Evolutionary conservation across 306 rosid genomes (phyloP), one percentile per base, ranked within the genome.

Genomic region (Vigna trinervia): DNA sequence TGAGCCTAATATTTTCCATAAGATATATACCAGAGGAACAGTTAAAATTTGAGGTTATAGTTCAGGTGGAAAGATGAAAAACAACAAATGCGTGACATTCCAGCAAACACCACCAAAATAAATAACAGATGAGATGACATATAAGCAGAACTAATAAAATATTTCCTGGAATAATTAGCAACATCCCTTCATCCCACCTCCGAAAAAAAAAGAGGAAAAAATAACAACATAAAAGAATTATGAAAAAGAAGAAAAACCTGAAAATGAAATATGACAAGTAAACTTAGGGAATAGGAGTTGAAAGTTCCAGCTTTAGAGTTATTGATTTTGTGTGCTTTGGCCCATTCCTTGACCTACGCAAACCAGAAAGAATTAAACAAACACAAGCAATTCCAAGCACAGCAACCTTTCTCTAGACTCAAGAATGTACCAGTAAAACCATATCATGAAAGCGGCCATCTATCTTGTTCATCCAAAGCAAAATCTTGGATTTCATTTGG

Each of bases 321-420:
- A 82, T 94, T 94, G 61, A 94, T 92, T 47, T 84, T 86, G 66
- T 92, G 95, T 19, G 89, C 84, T 90, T 90, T 94, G 26, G 97
- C 98, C 98, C 98, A 94, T 85, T 95, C 93, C 86, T 95, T 95
- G 57, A 95, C 97, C 99, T 95, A 86, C 90, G 86, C 71, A 89
- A 77, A 77, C 74, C 75, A 62, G 81, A 84, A 78, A 71, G 59
- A 78, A 71, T 75, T 54, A 59, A 76, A 84, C 84, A 81, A 71
- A 66, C 65, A 50, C 65, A 73, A 77, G 72, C 53, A 83, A 61
- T 73, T 78, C 73, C 59, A 58, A 71, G 28, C 65, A 70, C 12
- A 74, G 77, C 19, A 73, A 50, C 57, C 48, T 68, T 66, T 41
- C 30, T 75, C 69, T 34, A 41, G 73, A 84, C 81, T 43, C 79